Base-by-base conservation (phyloP, 208 protist species). In the Leishmania turanica region DNA sequence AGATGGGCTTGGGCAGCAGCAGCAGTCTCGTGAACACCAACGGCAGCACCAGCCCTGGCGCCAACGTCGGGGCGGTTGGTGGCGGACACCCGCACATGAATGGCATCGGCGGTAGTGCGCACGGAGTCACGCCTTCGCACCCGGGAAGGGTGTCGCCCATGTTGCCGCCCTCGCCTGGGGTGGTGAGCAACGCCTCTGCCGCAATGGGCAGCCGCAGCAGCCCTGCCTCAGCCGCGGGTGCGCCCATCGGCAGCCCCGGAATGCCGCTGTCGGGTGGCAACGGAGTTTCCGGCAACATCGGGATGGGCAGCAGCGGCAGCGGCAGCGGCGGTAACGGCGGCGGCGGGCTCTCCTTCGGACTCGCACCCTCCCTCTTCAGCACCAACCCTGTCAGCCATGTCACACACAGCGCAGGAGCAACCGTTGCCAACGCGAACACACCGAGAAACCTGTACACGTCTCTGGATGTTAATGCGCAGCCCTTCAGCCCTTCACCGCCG, bases 401-500 rank as follows among this genome's bases (percentile, higher is more conserved):
- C 70, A 79, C 77, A 31, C 47, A 66, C 68, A 54, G 51, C 19
- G 56, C 19, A 27, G 73, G 82, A 27, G 73, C 72, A 31, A 45
- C 64, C 31, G 64, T 47, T 21, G 49, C 42, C 77, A 80, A 70
- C 11, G 53, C 42, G 31, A 60, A 51, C 78, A 75, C 45, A 31
- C 56, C 76, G 1, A 78, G 21, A 77, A 85, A 54, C 80, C 58
- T 88, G 45, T 88, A 80, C 78, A 82, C 80, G 3, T 79, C 83
- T 51, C 78, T 93, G n/a, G 90, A 93, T 75, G 87, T 73, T 40
- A 91, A 93, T 71, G 90, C 90, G 24, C 84, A 87, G 73, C 88
- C 90, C 45, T 93, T 90, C 80, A 91, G 83, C 9, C 90, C 88
- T 37, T 86, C 90, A 1, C 77, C 82, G 60, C 78, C 79, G 58